These are phyloP conservation scores for Carex cristatella DNA, from an alignment of 176 grass and related monocot species.

Conservation along the genomic window DNA sequence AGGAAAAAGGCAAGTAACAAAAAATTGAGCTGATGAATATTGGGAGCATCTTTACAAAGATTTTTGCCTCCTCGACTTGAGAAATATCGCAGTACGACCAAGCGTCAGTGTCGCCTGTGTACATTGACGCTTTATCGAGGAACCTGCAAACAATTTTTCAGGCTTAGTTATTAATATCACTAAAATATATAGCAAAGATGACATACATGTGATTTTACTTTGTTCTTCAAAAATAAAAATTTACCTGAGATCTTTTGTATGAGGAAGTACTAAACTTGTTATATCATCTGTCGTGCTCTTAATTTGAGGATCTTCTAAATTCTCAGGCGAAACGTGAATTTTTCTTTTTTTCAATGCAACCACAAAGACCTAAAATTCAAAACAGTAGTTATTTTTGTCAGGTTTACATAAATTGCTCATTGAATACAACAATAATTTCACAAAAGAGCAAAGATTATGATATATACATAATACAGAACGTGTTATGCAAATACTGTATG, in stretches of 20 bases:
- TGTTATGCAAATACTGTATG: neutral
- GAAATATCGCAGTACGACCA: constrained; percentile 37
- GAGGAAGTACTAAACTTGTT: neutral
- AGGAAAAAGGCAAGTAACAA: constrained; percentile 35
- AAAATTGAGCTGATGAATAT: constrained; percentile 44
- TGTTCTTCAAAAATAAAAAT: neutral
- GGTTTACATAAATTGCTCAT: neutral
- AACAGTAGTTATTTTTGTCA: neutral
- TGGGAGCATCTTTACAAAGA: constrained; percentile 39
- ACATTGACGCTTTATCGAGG: constrained; percentile 24
- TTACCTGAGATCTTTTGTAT: neutral
- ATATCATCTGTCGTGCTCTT: neutral
- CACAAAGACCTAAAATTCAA: constrained; percentile 30
- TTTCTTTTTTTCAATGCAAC: constrained; percentile 41
- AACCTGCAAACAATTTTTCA: constrained; percentile 4
- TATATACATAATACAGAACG: too few species aligned
- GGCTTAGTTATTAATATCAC: neutral
- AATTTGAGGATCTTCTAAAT: constrained; percentile 19
- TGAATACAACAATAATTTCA: neutral
- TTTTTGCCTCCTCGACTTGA: constrained; percentile 34
- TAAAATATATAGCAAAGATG: neutral
- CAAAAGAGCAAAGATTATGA: too few species aligned
- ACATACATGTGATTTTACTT: neutral
- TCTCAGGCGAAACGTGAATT: constrained; percentile 17
- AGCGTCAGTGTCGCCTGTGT: neutral